Conservation (phyloP, 441 rosid species). For the Flueggea neowawraea region DNA sequence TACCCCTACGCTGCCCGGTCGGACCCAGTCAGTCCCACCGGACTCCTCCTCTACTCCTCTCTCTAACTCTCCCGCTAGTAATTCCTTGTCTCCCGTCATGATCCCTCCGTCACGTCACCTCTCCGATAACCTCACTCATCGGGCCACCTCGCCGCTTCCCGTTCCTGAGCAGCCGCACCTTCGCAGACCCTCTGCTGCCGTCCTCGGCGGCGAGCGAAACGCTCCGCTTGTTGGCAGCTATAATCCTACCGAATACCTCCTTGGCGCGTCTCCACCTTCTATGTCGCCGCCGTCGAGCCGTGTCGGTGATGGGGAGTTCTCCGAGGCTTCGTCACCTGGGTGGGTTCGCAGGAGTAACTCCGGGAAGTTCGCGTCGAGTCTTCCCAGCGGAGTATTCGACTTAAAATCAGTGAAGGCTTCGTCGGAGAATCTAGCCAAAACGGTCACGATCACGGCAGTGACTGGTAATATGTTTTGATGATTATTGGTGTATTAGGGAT, state of each 20-base stretch:
- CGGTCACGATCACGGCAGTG: conserved; percentile 16
- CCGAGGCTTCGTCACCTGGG: conserved; percentile 57
- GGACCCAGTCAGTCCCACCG: conserved; percentile 34
- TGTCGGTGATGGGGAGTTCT: conserved; percentile 47
- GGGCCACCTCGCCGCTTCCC: conserved; percentile 59
- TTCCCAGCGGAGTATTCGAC: conserved; percentile 72
- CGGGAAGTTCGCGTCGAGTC: conserved; percentile 62
- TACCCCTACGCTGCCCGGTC: conserved; percentile 34
- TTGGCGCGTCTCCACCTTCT: conserved; percentile 48
- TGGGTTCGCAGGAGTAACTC: conserved; percentile 63
- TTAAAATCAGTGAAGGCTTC: conserved; percentile 41
- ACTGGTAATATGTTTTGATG: no score
- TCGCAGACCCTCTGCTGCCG: conserved; percentile 11
- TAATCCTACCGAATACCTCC: conserved; percentile 62
- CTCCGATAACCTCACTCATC: conserved; percentile 57
- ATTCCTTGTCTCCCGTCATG: conserved; percentile 69
- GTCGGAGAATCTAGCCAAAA: conserved; percentile 10
- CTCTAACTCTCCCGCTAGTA: conserved; percentile 48
- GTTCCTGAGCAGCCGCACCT: conserved; percentile 36
- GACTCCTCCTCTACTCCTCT: conserved; percentile 57
- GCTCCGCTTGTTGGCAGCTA: conserved; percentile 66
- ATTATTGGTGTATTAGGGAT: neutral
- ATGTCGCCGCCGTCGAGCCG: conserved; percentile 24
- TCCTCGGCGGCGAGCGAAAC: conserved; percentile 15
- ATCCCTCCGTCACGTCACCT: conserved; percentile 84